Evolutionary conservation across 345 rosid species (phyloP), one percentile per base, ranked within the genome.

Genomic region (Arabidopsis suecica): DNA sequence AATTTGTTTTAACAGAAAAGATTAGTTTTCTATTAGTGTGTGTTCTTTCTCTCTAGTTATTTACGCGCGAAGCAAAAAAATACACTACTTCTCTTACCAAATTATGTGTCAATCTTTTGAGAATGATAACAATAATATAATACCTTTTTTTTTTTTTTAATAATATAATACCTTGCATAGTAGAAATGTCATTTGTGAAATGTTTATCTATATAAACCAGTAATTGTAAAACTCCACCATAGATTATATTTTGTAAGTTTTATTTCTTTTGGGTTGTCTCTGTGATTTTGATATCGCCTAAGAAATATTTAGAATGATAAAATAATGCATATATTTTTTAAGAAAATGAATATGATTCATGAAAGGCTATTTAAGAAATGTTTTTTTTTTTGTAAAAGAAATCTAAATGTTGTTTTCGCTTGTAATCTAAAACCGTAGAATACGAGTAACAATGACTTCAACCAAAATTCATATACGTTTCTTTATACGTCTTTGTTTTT

Each of bases 371-470:
- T 14, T n/a, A 45, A 64, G 18, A 6, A 44, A 57, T 23, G 1
- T 23, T 23, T 23, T 23, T 23, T 23, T 23, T 23, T 23, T 23
- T 23, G 2, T 23, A 1, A 23, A 23, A 23, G 25, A 23, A 23
- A 23, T 23, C 49, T 3, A 6, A 44, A 57, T n/a, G 51, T 71
- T 48, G 75, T 34, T 71, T 60, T 71, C 32, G 59, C 68, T 61
- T 71, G 40, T 36, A 61, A 60, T 60, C 49, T 61, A 49, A 71
- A 61, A 14, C 60, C 75, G 61, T 61, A 53, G 47, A 40, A 42
- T 53, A 54, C 45, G 54, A 73, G 70, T 64, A 53, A 73, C 62
- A 53, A 7, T 16, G 77, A 73, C 77, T 20, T 73, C 4, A 51
- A 53, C 55, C 45, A 63, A 16, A 51, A 18, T 22, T 30, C 14